Evolutionary conservation across 176 grass and related monocot species (phyloP), one percentile per base, ranked within the genome.

Genomic region (Hyparrhenia diplandra): DNA sequence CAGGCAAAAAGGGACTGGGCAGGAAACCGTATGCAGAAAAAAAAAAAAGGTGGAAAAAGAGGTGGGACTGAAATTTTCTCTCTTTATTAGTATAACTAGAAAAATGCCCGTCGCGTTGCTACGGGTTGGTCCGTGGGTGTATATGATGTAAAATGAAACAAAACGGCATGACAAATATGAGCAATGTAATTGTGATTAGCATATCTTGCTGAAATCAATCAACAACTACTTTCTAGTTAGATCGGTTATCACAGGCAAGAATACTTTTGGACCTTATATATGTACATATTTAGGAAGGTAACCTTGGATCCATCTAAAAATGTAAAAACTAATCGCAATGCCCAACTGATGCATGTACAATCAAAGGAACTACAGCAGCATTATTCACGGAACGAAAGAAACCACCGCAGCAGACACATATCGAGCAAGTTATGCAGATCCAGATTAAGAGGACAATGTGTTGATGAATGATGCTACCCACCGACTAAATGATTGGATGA

Each of bases 401-500:
- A n/a, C n/a, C n/a, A n/a, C n/a, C n/a, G n/a, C n/a, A n/a, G 55
- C 1, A 6, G 74, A 85, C 67, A 73, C n/a, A 71, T 41, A 68
- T 12, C 3, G 20, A 7, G n/a, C 13, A 36, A 39, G 23, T 24
- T 68, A 27, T 79, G 14, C 40, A 81, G 49, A 87, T 84, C 61
- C 2, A 69, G 24, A 74, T 49, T 35, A 21, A 32, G 49, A 10
- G 6, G 0, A 2, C 6, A 42, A 9, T 42, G n/a, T n/a, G n/a
- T n/a, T n/a, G n/a, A n/a, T n/a, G n/a, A n/a, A n/a, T n/a, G n/a
- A n/a, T n/a, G n/a, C 36, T 39, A 81, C 87, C 54, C 87, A 89
- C 87, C 87, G 51, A 75, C 75, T 84, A 76, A 80, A 78, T 78
- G 8, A 80, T 54, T 86, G 46, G 32, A 82, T 17, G 64, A 64